A percentile compares a stretch with the other conserved stretches of the same genome.
Conservation (phyloP, 139 green algal genomes). For the Micractinium sp. region DNA sequence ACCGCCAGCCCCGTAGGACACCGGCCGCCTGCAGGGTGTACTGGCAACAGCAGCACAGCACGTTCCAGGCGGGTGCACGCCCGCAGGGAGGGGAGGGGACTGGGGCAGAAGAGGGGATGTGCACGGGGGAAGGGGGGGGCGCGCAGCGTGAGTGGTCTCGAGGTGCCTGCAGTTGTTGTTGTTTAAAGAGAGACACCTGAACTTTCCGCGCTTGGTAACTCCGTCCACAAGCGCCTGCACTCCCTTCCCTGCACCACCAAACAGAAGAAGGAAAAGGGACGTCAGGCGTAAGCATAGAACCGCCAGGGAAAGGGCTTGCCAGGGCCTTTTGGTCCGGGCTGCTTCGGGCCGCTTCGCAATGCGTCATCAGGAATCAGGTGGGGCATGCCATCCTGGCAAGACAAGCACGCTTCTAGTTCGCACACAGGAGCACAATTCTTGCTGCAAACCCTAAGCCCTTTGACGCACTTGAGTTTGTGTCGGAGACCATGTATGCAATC, state of each 20-base stretch:
- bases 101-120: neutral
- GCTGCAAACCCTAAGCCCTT: neutral
- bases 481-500: conserved; percentile 61
- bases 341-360: neutral
- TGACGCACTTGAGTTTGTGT: conserved; percentile 57
- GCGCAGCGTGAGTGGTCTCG: neutral
- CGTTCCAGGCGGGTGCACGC: neutral
- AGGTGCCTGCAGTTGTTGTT: neutral
- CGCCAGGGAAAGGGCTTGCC: neutral
- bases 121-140: neutral
- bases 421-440: too few species aligned
- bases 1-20: neutral
- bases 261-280: neutral
- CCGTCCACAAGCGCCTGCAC: conserved; percentile 58
- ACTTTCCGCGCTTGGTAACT: conserved; percentile 47
- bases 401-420: neutral
- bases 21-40: neutral
- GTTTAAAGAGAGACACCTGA: conserved; percentile 35
- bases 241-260: conserved; percentile 42
- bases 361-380: neutral
- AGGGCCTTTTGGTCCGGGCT: neutral
- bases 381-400: neutral
- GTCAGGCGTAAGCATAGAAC: neutral
- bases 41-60: neutral
- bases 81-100: neutral